Evolutionary conservation across 768 basidiomycete species (phyloP), one percentile per base, ranked within the genome.

Genomic region (Sporobolomyces roseus): DNA sequence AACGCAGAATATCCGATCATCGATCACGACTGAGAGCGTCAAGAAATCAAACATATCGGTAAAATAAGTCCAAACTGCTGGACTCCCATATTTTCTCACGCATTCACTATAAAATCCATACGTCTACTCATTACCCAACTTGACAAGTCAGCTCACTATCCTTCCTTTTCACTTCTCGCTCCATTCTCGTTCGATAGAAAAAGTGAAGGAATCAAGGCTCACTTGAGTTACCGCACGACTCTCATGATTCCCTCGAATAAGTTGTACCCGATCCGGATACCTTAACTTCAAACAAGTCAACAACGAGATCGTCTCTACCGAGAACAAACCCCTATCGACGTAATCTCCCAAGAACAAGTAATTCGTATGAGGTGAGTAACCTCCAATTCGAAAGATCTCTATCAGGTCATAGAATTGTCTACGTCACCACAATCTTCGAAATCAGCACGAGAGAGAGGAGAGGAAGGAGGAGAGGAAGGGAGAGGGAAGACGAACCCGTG

Each of bases 21-120:
- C 96, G 75, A 99, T 97, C 70, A 99, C 96, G 64, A 94, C 93
- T 38, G 91, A 93, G 64, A 99, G 82, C 16, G 96, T 98, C 74
- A 99, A 80, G 81, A 93, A 99, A 82, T 99, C 96, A 79, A 99
- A 99, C 94, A 99, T 96, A 81, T 99, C 96, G 67, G 96, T 99
- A 77, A 99, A 98, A 79, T 98, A 97, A 32, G 91, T 93, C 96
- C 96, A 99, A 38, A 97, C 94, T 75, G 89, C 88, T 36, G 93
- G 87, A 3, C 90, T 88, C 62, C 93, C 93, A 75, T 99, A 99
- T 80, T 99, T 99, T 48, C 93, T 85, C 27, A 94, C 87, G 77
- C 96, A 98, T 83, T 99, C 96, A 43, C 91, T 90, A 80, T 99
- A 99, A 82, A 99, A 99, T 17, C 96, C 96, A 77, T 98, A 99